Conservation (phyloP, 202 grass and related monocot species). For the Tripidium arundinaceum region DNA sequence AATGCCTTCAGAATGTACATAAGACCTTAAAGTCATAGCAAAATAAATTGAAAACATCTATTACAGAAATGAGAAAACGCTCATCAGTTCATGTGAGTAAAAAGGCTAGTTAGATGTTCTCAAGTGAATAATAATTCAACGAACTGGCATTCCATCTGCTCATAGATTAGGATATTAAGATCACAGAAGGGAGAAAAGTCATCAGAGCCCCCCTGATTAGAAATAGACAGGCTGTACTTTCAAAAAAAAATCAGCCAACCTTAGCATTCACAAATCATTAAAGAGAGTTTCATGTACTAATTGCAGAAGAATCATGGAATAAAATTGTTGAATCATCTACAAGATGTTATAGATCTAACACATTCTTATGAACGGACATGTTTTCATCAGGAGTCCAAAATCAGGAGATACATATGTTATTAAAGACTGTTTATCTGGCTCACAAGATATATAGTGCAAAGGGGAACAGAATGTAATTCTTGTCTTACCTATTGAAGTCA, state of each 20-base stretch:
- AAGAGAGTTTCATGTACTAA: not conserved
- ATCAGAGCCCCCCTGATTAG: too few species aligned
- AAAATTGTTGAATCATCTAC: not conserved
- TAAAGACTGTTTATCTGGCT: not conserved
- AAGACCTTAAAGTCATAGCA: not conserved
- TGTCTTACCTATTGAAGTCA: constrained; percentile 92
- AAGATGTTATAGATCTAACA: not conserved
- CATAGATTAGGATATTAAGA: too few species aligned
- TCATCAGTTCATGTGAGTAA: not conserved
- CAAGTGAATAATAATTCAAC: too few species aligned
- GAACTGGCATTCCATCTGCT: too few species aligned
- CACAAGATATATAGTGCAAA: not conserved
- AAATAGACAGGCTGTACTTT: too few species aligned
- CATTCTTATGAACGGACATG: not conserved
- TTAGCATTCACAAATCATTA: not conserved
- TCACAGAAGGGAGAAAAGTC: too few species aligned
- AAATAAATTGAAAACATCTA: not conserved
- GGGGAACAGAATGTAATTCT: not conserved
- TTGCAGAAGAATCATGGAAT: constrained; percentile 1
- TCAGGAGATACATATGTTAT: not conserved
- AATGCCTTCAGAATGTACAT: not conserved
- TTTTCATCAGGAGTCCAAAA: not conserved
- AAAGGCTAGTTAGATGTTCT: not conserved
- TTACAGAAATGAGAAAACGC: not conserved
- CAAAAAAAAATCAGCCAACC: too few species aligned